Evolutionary conservation across 1,139 yeast species (phyloP), one percentile per base, ranked within the genome.

Genomic region (Kodamaea derodonti): DNA sequence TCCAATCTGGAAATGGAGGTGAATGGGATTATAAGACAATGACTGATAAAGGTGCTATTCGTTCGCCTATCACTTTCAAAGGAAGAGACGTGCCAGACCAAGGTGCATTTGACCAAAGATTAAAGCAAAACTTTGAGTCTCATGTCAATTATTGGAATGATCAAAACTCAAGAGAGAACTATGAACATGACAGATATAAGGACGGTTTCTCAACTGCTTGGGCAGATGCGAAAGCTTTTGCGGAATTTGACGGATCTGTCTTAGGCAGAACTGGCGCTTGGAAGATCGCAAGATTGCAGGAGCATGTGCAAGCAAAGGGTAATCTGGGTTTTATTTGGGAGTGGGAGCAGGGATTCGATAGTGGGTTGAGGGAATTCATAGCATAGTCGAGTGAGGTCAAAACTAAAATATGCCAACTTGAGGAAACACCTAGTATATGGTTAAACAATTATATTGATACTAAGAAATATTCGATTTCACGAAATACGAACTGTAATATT

Each of bases 11-110:
- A 2, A 83, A 82, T 50, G 97, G 97, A 27, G 97, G 97, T 9
- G 96, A 87, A 61, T 90, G 97, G 97, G 97, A 92, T 37, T 81
- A 86, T 57, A 71, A 74, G 29, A 86, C 88, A 30, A 85, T 85
- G 92, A 62, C 75, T 18, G 78, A 82, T 20, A 64, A 65, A 37
- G 90, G 90, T 0, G 78, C 81, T 8, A 62, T 87, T 16, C 28
- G 28, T 3, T 47, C 51, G 8, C 59, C 60, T 2, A 45, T 53
- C 25, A 36, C 44, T 2, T 47, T 51, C 17, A 54, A 48, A 28
- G 58, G 56, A 14, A 52, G 48, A 17, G 23, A 41, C 1, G 36
- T 58, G 4, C 77, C 80, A 3, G 57, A 59, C 17, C 62, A 68
- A 30, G 57, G 64, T 11, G 70, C 65, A 17, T 68, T 74, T 37